phyloP scores from a whole-genome alignment of 2,329 filamentous ascomycete genomes.

The Phaeosphaeriaceae sp. region DNA sequence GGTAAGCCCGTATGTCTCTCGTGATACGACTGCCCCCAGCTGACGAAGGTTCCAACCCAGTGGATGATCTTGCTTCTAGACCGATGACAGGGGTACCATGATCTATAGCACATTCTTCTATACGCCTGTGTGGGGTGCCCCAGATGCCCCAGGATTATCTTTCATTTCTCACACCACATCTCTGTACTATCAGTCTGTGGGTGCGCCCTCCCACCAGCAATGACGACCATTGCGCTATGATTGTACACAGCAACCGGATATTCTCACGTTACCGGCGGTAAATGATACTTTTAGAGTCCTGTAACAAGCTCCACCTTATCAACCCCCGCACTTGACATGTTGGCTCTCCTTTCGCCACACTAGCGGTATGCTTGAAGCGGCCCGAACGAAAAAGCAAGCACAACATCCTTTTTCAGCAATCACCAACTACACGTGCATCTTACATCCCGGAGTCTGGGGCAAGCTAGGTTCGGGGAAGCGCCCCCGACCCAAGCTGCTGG shows the following conservation, averaged over 20 bases:
- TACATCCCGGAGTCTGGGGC: conserved; percentile 16
- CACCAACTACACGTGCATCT: conserved; percentile 18
- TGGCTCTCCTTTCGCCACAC: conserved; percentile 16
- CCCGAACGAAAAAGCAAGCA: conserved; percentile 24
- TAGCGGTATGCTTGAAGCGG: conserved; percentile 16
- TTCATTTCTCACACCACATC: conserved; percentile 11
- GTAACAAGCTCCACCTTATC: conserved; percentile 13
- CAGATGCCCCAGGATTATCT: conserved; percentile 24
- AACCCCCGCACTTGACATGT: conserved; percentile 9
- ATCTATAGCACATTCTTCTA: conserved; percentile 18
- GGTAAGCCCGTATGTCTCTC: conserved; percentile 21
- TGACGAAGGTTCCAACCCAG: conserved; percentile 18
- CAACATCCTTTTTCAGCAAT: conserved; percentile 9
- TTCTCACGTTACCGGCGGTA: conserved; percentile 21
- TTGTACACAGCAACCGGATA: conserved; percentile 10
- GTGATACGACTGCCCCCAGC: conserved; percentile 10
- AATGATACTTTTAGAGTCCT: conserved; percentile 3
- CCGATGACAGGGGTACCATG: conserved; percentile 22
- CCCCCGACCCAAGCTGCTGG: conserved; percentile 31
- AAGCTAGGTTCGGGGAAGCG: conserved; percentile 28
- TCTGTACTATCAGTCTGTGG: conserved; percentile 6
- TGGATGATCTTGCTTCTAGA: conserved; percentile 21
- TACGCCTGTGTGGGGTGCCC: conserved; percentile 27
- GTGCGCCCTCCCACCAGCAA: conserved; percentile 29
- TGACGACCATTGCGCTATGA: conserved; percentile 11